A percentile compares a stretch with the other conserved stretches of the same genome.
Evolutionary conservation across 1,284 basidiomycete species (phyloP).

Genomic region (Microbotryomycetes sp.): DNA sequence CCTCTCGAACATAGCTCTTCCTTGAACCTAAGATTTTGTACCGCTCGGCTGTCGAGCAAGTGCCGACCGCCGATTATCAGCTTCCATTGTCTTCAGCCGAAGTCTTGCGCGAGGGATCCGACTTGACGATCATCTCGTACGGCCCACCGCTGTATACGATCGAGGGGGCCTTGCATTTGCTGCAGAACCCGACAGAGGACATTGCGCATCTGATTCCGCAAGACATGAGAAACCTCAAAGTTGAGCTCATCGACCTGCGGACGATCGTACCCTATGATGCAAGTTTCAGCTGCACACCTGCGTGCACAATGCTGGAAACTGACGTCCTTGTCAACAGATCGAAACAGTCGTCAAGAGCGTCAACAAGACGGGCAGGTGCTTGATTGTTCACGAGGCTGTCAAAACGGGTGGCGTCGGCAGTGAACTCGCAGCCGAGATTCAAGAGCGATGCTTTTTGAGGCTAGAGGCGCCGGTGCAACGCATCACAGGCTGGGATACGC

Average conservation of each 20-base stretch:
- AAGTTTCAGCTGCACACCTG: background rate
- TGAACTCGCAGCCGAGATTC: constrained; percentile 77
- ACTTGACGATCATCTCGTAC: constrained; percentile 82
- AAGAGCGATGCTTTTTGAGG: constrained; percentile 76
- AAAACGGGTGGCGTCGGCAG: constrained; percentile 76
- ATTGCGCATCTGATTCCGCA: constrained; percentile 63
- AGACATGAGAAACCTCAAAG: constrained; percentile 59
- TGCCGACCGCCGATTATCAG: constrained; percentile 77
- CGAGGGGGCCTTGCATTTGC: constrained; percentile 65
- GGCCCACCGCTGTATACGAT: constrained; percentile 88
- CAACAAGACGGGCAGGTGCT: constrained; percentile 67
- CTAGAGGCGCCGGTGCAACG: constrained; percentile 79
- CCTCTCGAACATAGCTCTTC: constrained; percentile 45
- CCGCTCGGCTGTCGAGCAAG: constrained; percentile 83
- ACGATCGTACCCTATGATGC: constrained; percentile 87
- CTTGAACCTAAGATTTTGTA: constrained; percentile 91
- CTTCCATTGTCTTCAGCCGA: constrained; percentile 76
- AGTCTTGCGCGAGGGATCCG: constrained; percentile 61
- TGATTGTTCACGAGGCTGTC: constrained; percentile 87
- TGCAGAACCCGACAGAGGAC: constrained; percentile 56
- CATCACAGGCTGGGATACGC: constrained; percentile 72
- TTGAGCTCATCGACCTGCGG: constrained; percentile 85
- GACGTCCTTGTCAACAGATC: constrained; percentile 8
- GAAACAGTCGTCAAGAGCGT: constrained; percentile 73
- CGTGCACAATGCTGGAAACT: background rate